Evolutionary conservation across 2,329 filamentous ascomycete genomes (phyloP).

Genomic region (Fusarium staphyleae): DNA sequence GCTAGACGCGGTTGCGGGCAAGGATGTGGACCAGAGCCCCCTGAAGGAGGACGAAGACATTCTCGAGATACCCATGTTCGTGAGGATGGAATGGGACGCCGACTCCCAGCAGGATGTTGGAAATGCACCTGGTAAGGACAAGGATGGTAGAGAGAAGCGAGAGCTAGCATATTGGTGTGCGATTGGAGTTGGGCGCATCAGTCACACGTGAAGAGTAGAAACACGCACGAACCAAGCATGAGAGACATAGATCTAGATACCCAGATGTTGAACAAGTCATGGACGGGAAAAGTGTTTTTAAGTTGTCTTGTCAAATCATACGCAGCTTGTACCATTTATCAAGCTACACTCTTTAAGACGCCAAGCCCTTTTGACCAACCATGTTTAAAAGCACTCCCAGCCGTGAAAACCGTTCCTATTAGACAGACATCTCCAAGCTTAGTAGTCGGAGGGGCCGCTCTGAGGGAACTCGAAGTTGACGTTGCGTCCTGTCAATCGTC

Average conservation of each 20-base stretch:
- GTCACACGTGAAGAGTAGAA: conserved; percentile 49
- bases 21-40: conserved; percentile 52
- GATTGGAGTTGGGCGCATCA: conserved; percentile 84
- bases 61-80: conserved; percentile 92
- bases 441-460: conserved; percentile 79
- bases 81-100: conserved; percentile 88
- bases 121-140: conserved; percentile 58
- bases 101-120: conserved; percentile 72
- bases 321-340: conserved; percentile 56
- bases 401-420: conserved; percentile 32
- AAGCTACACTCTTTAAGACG: conserved; percentile 60
- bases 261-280: conserved; percentile 43
- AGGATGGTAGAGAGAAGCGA: conserved; percentile 75
- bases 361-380: conserved; percentile 56
- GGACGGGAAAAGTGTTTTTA: conserved; percentile 43
- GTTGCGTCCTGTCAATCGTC: conserved; percentile 92
- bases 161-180: conserved; percentile 98
- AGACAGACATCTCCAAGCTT: conserved; percentile 53
- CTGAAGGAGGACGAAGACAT: conserved; percentile 67
- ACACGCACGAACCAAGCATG: conserved; percentile 15
- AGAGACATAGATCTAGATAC: conserved; percentile 51
- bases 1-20: conserved; percentile 48
- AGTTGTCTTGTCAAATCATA: conserved; percentile 49
- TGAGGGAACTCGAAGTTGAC: conserved; percentile 99
- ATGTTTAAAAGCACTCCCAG: conserved; percentile 47